Evolutionary conservation across 108 stramenopile species (phyloP).

Genomic region (Chaetoceros tenuissimus): DNA sequence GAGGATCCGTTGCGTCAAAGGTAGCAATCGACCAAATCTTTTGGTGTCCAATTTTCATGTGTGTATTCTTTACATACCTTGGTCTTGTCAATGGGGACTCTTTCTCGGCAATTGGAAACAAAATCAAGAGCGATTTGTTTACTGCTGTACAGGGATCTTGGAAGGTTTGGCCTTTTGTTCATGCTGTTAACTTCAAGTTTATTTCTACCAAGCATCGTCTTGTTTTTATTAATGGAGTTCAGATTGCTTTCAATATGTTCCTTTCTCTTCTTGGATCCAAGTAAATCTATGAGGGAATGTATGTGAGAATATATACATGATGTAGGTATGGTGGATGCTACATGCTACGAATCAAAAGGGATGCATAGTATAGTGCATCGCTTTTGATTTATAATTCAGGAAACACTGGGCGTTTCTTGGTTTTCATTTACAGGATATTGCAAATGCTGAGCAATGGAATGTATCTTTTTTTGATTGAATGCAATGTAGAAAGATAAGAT

Average conservation of each 20-base stretch:
- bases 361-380: too few species aligned
- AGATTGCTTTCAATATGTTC: slow-evolving; percentile 98
- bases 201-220: slow-evolving; percentile 92
- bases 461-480: too few species aligned
- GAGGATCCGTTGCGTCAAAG: slow-evolving; percentile 72
- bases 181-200: slow-evolving; percentile 96
- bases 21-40: slow-evolving; percentile 91
- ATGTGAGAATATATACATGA: background rate
- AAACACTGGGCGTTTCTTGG: too few species aligned
- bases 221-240: slow-evolving; percentile 95
- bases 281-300: slow-evolving; percentile 18
- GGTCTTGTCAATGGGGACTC: slow-evolving; percentile 90
- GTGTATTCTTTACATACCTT: slow-evolving; percentile 97
- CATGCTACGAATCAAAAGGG: too few species aligned
- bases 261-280: slow-evolving; percentile 93
- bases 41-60: slow-evolving; percentile 97
- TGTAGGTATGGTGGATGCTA: too few species aligned
- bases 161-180: slow-evolving; percentile 97
- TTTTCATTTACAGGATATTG: too few species aligned
- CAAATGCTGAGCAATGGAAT: too few species aligned
- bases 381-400: too few species aligned
- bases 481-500: too few species aligned
- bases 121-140: slow-evolving; percentile 90
- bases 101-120: slow-evolving; percentile 67
- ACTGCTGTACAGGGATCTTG: slow-evolving; percentile 94